Percentiles rank a stretch among this genome's conserved stretches.
phyloP scores from a whole-genome alignment of 495 filamentous ascomycete genomes.

The Penicilliopsis zonata region DNA sequence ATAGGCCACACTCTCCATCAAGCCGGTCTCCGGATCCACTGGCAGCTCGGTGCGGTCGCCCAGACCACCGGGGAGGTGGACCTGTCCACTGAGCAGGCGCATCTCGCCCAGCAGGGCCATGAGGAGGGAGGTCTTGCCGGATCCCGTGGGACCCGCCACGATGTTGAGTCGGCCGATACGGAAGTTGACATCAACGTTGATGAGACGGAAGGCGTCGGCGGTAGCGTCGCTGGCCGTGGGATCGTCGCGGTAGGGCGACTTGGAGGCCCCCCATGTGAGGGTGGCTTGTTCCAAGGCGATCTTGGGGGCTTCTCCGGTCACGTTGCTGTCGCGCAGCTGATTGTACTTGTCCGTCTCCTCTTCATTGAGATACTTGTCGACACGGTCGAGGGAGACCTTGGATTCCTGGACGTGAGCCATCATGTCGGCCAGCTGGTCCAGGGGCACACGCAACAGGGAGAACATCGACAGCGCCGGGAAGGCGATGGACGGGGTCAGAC shows the following conservation, averaged over 20 bases:
- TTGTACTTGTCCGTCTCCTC: constrained; percentile 93
- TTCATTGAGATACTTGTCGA: constrained; percentile 89
- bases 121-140: constrained; percentile 86
- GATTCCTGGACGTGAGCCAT: constrained; percentile 96
- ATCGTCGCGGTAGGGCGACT: constrained; percentile 14
- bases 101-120: constrained; percentile 98
- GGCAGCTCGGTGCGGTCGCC: constrained; percentile 72
- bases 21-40: constrained; percentile 69
- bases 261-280: constrained; percentile 72
- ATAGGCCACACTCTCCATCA: constrained; percentile 89
- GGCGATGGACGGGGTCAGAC: constrained; percentile 81
- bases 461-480: constrained; percentile 97
- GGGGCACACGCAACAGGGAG: constrained; percentile 81
- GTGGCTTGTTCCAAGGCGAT: constrained; percentile 80
- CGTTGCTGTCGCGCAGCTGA: constrained; percentile 60
- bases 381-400: constrained; percentile 91
- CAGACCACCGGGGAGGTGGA: constrained; percentile 68
- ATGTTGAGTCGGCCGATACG: constrained; percentile 73
- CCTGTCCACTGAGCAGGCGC: constrained; percentile 68
- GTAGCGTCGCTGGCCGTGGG: constrained; percentile 9
- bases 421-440: constrained; percentile 98
- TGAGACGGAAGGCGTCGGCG: constrained; percentile 61
- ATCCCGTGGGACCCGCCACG: constrained; percentile 84
- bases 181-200: constrained; percentile 69
- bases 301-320: constrained; percentile 44